Base-by-base conservation (phyloP, 352 stramenopile genomes). In the Globisporangium orthogonon region DNA sequence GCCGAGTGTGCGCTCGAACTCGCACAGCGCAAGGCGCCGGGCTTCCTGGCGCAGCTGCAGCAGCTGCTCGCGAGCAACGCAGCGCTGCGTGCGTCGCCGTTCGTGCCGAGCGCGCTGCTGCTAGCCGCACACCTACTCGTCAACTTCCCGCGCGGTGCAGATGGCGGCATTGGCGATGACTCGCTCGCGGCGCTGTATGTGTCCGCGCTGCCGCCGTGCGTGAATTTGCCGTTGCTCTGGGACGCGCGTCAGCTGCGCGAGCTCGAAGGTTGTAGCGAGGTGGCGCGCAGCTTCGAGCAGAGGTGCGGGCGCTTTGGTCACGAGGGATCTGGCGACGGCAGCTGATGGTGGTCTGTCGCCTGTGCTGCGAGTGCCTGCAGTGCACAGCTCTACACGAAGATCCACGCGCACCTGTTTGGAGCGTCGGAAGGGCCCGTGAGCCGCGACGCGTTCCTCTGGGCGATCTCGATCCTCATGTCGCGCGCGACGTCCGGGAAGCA, bases 391-490 rank as follows among this genome's bases (percentile, higher is more conserved):
- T 92, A 92, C 59, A 69, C 71, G 28, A 71, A 82, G 33, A 69
- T 94, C 41, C 86, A 91, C 50, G 57, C 74, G 45, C 76, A 92
- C 51, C 67, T 92, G 39, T 90, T 94, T 52, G 84, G 78, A 13
- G 61, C 55, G 7, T 60, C 64, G 6, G 85, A 83, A 30, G 54
- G 73, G 17, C 68, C 88, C 33, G 69, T 92, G 40, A 75, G 69
- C 17, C 51, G 50, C 1, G 73, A 88, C n/a, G 67, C 73, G 6
- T 92, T 91, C 66, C 83, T 90, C 52, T 94, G 83, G 79, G 81
- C 84, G 3, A 80, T 91, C 30, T 88, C 82, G 23, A 71, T 91
- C 45, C 69, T 92, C 52, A 83, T 92, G 73, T 92, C 82, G 4
- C 76, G 84, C 46, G 84, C 84, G 44, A 92, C 83, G 52, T 92